A percentile compares a stretch with the other conserved stretches of the same genome.
These are phyloP conservation scores for Candida tropicalis DNA, from an alignment of 1,139 yeast genomes.

Conservation along the genomic window DNA sequence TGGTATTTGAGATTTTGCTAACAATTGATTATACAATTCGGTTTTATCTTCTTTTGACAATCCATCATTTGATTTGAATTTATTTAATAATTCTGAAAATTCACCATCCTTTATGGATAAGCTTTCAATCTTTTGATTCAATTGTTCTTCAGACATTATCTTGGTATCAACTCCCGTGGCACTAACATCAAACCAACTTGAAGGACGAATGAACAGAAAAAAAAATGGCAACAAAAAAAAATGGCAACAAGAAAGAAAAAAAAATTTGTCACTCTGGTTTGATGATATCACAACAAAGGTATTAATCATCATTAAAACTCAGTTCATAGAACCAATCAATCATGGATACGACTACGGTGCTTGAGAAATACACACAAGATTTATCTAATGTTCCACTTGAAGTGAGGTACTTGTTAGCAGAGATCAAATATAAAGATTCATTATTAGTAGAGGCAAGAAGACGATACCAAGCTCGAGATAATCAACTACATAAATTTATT, in stretches of 20 bases:
- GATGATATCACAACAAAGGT: not conserved
- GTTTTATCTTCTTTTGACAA: constrained; percentile 1
- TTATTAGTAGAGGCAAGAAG: constrained; percentile 67
- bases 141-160: constrained; percentile 1
- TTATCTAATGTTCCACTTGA: constrained; percentile 90
- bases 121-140: constrained; percentile 2
- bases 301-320: not conserved
- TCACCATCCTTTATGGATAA: constrained; percentile 5
- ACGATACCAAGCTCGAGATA: constrained; percentile 71
- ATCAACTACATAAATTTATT: constrained; percentile 78
- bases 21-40: constrained; percentile 7
- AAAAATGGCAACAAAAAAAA: not conserved
- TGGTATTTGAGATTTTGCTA: constrained; percentile 19
- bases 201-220: no score
- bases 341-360: constrained; percentile 54
- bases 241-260: not conserved
- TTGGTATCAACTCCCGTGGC: no score
- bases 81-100: not conserved
- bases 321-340: not conserved
- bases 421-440: constrained; percentile 70
- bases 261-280: not conserved
- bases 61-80: not conserved
- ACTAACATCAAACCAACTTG: no score
- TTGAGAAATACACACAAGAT: constrained; percentile 52
- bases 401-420: constrained; percentile 77